Evolutionary conservation across 495 filamentous ascomycete species (phyloP).

Genomic region (Venustampulla echinocandica): DNA sequence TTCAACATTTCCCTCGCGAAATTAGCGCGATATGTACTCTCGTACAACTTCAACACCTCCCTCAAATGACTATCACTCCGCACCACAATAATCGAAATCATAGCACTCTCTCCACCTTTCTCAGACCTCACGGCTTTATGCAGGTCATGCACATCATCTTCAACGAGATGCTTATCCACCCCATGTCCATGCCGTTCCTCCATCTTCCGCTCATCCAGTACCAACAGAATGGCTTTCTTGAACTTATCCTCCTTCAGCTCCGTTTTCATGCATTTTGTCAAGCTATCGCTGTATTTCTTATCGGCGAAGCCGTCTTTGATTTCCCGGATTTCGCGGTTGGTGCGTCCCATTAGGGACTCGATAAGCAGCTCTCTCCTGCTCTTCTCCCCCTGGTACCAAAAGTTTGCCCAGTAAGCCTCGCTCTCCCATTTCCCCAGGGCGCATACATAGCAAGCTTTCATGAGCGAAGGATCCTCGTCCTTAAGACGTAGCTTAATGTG

Average conservation of each 20-base stretch:
- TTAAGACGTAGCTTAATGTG: slow-evolving; percentile 81
- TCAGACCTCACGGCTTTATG: slow-evolving; percentile 59
- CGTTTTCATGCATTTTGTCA: slow-evolving; percentile 79
- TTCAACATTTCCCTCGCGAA: slow-evolving; percentile 80
- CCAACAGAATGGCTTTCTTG: slow-evolving; percentile 77
- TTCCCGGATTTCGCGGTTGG: slow-evolving; percentile 73
- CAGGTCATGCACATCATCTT: slow-evolving; percentile 65
- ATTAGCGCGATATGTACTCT: slow-evolving; percentile 59
- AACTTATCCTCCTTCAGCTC: slow-evolving; percentile 94
- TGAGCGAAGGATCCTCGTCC: slow-evolving; percentile 53
- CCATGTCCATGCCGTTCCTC: slow-evolving; percentile 45
- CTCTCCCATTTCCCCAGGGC: slow-evolving; percentile 88
- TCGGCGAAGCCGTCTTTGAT: slow-evolving; percentile 93
- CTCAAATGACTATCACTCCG: slow-evolving; percentile 72
- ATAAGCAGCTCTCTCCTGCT: slow-evolving; percentile 82
- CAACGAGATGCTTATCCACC: slow-evolving; percentile 38
- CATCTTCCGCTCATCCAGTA: slow-evolving; percentile 73
- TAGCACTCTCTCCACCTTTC: slow-evolving; percentile 81
- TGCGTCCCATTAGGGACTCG: slow-evolving; percentile 81
- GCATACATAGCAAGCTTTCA: slow-evolving; percentile 83
- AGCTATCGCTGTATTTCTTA: slow-evolving; percentile 77
- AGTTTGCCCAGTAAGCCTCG: slow-evolving; percentile 97
- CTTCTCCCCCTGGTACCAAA: slow-evolving; percentile 90
- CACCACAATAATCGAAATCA: slow-evolving; percentile 77
- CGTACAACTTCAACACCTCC: slow-evolving; percentile 69